These are phyloP conservation scores for Acrocalymma vagum DNA, from an alignment of 2,329 filamentous ascomycete genomes.

Conservation along the genomic window DNA sequence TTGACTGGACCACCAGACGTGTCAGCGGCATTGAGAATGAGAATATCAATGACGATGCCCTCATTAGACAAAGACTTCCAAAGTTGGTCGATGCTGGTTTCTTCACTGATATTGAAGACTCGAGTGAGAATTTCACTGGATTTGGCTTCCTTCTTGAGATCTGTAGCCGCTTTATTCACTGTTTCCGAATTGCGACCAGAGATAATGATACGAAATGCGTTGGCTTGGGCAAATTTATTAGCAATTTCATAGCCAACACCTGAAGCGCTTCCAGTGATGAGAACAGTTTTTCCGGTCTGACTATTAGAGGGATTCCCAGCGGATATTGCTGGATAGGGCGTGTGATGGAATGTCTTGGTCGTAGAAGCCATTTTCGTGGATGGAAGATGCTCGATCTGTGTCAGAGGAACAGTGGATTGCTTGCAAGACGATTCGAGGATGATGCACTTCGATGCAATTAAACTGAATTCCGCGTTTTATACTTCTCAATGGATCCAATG, in stretches of 20 bases:
- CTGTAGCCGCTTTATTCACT: conserved; percentile 2
- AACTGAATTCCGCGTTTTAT: no score
- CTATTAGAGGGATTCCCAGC: conserved; percentile 35
- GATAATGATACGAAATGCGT: conserved; percentile 53
- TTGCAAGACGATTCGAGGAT: no score
- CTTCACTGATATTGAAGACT: conserved; percentile 8
- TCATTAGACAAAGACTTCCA: conserved; percentile 8
- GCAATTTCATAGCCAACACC: conserved; percentile 44
- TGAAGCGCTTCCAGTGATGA: conserved; percentile 3
- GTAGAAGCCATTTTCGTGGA: background rate
- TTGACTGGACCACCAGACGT: no score
- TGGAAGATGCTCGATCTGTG: background rate
- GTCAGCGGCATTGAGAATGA: conserved; percentile 14
- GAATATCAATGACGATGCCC: conserved; percentile 11
- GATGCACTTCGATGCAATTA: no score
- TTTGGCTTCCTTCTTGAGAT: conserved; percentile 2
- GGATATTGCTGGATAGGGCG: conserved; percentile 38
- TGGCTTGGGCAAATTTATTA: conserved; percentile 52
- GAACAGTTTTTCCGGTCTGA: conserved; percentile 1
- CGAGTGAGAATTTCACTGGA: background rate
- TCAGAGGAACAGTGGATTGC: background rate
- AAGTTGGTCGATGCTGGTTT: conserved; percentile 8
- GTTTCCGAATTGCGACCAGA: conserved; percentile 47
- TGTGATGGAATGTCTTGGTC: no score
- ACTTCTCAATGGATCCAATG: no score